Evolutionary conservation across 257 asterid species (phyloP).

Genomic region (Jacaranda copaia): DNA sequence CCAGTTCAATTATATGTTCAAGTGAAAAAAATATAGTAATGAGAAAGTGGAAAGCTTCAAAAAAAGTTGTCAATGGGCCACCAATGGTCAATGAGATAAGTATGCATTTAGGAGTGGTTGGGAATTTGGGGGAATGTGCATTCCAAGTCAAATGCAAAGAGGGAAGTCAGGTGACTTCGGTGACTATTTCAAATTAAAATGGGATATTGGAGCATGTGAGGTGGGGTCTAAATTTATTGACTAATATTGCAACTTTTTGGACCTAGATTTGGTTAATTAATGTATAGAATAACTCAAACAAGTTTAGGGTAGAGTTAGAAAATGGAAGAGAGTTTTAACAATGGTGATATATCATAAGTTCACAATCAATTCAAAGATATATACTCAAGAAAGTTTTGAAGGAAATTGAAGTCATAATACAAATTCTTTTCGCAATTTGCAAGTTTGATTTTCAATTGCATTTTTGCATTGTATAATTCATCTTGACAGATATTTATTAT

Average conservation of each 20-base stretch:
- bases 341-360: not conserved
- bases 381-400: not conserved
- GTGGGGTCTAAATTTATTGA: conserved; percentile 30
- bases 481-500: not conserved
- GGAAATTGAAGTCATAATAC: not conserved
- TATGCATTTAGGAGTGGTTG: conserved; percentile 21
- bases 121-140: conserved; percentile 34
- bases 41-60: not conserved
- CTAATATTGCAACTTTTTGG: conserved; percentile 28
- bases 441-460: not conserved
- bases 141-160: conserved; percentile 32
- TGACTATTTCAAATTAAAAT: not conserved
- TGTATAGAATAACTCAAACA: not conserved
- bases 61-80: conserved; percentile 11
- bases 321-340: not conserved
- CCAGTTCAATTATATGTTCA: not conserved
- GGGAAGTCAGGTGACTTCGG: conserved; percentile 3
- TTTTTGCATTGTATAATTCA: too few species aligned
- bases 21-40: not conserved
- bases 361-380: not conserved
- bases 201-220: conserved; percentile 35
- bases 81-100: too few species aligned
- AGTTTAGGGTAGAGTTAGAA: not conserved
- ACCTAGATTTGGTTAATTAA: conserved; percentile 22
- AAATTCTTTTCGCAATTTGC: not conserved